phyloP scores from a whole-genome alignment of 177 flowering plant species.

The Vitis hybrid region DNA sequence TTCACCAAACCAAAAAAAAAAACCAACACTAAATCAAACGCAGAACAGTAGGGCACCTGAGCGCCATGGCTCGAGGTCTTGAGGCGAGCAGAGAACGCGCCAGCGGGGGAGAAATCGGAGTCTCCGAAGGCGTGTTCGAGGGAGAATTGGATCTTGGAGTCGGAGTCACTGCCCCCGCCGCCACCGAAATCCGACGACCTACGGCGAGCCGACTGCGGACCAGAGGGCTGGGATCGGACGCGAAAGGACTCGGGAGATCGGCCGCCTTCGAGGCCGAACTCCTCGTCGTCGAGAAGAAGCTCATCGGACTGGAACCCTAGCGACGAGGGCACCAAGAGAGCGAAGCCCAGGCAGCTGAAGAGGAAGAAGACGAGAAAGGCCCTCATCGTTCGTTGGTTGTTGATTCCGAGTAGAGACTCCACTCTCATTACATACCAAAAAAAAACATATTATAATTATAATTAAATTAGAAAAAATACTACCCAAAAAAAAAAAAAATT shows the following conservation, averaged over 20 bases:
- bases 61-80: conserved; percentile 73
- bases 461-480: too few species aligned
- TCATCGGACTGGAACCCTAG: conserved; percentile 81
- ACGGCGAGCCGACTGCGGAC: conserved; percentile 17
- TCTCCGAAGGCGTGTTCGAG: conserved; percentile 92
- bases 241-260: conserved; percentile 27
- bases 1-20: neutral
- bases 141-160: conserved; percentile 80
- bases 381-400: too few species aligned
- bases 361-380: neutral
- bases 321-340: conserved; percentile 15
- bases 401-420: too few species aligned
- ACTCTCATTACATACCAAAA: too few species aligned
- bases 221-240: conserved; percentile 13
- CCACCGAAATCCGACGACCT: conserved; percentile 50
- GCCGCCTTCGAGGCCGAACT: conserved; percentile 68
- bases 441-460: too few species aligned
- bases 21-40: neutral
- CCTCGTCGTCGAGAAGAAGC: conserved; percentile 80
- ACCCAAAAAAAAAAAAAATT: too few species aligned
- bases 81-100: conserved; percentile 82
- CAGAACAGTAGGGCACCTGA: conserved; percentile 50
- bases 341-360: conserved; percentile 10
- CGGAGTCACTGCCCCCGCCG: conserved; percentile 23
- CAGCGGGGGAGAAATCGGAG: conserved; percentile 75